Conservation (phyloP, 73 alveolate species). For the Paramecium caudatum region DNA sequence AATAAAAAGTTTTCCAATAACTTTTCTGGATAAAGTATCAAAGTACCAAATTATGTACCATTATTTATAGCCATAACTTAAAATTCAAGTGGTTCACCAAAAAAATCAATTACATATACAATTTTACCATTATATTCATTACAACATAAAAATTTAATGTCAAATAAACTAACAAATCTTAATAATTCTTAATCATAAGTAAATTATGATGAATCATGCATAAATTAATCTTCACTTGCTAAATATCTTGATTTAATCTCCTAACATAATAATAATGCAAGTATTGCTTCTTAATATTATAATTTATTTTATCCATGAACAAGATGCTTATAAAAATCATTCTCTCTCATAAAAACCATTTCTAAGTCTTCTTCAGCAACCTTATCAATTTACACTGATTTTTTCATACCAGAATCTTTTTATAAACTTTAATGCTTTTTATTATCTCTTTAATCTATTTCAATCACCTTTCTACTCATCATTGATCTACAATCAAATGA, state of each 20-base stretch:
- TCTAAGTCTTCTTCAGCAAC: conserved; percentile 5
- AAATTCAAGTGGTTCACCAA: conserved; percentile 28
- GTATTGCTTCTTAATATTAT: not conserved
- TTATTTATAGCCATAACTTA: conserved; percentile 43
- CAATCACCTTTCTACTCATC: not conserved
- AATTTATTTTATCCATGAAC: not conserved
- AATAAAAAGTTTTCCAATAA: not conserved
- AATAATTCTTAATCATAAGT: conserved; percentile 38
- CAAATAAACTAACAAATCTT: conserved; percentile 33
- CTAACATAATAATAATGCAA: conserved; percentile 3
- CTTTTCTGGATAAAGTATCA: conserved; percentile 32
- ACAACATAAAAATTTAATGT: conserved; percentile 35
- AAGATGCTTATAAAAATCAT: conserved; percentile 17
- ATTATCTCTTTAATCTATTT: not conserved
- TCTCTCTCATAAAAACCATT: conserved; percentile 9
- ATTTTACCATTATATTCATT: conserved; percentile 53
- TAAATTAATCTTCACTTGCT: conserved; percentile 25
- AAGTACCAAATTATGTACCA: not conserved
- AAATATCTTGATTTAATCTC: conserved; percentile 35
- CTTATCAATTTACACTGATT: not conserved
- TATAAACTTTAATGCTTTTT: not conserved
- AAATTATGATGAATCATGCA: conserved; percentile 59
- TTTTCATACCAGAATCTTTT: not conserved
- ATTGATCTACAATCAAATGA: conserved; percentile 26
- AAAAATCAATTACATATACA: conserved; percentile 4